Evolutionary conservation across 345 rosid species (phyloP).

Genomic region (Dipteronia dyeriana): DNA sequence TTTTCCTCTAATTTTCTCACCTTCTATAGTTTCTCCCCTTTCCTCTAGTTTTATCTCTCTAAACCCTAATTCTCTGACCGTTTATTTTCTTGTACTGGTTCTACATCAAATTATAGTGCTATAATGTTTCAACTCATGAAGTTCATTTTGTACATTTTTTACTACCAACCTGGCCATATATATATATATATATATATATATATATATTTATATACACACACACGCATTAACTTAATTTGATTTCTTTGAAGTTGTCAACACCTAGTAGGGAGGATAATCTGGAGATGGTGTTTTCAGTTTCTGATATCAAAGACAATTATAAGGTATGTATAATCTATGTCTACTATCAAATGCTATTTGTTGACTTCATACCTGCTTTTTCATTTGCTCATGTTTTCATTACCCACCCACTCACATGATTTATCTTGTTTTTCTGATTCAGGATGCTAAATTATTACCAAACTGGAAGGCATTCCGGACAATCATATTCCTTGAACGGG

Average conservation of each 20-base stretch:
- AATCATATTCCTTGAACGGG: constrained; percentile 79
- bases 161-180: constrained; percentile 13
- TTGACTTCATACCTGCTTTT: background rate
- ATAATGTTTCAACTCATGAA: background rate
- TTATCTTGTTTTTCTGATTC: constrained; percentile 20
- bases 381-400: constrained; percentile 11
- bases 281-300: constrained; percentile 49
- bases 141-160: background rate
- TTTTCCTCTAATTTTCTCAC: too few species aligned
- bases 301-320: constrained; percentile 67
- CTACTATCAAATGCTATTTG: constrained; percentile 7
- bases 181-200: too few species aligned
- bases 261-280: constrained; percentile 39
- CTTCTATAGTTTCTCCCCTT: too few species aligned
- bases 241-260: constrained; percentile 31
- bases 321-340: constrained; percentile 45
- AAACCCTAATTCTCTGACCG: too few species aligned
- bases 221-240: constrained; percentile 7
- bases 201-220: too few species aligned
- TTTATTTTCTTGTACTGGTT: too few species aligned
- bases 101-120: background rate
- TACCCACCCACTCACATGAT: background rate
- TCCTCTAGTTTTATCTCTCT: too few species aligned
- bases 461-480: constrained; percentile 98
- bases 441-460: constrained; percentile 71